Conservation (phyloP, 371 early-diverging fungal species). For the Mortierella sp. region DNA sequence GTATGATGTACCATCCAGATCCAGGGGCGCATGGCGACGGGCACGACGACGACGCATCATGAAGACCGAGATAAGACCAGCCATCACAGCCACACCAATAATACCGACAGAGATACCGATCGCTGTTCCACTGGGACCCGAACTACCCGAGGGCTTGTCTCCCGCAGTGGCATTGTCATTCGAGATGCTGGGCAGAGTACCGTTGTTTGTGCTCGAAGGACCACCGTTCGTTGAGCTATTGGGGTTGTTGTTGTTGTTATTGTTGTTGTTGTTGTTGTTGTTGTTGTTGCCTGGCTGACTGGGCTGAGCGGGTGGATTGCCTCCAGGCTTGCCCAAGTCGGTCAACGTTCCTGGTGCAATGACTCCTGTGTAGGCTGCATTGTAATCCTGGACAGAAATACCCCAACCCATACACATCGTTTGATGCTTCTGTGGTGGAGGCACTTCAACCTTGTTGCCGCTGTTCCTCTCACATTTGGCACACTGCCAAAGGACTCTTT, state of each 20-base stretch:
- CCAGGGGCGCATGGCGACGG: slow-evolving; percentile 39
- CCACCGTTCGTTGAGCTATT: not conserved
- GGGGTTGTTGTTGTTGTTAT: not conserved
- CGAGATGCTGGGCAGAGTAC: not conserved
- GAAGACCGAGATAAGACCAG: slow-evolving; percentile 19
- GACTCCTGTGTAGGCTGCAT: slow-evolving; percentile 27
- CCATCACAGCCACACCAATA: slow-evolving; percentile 30
- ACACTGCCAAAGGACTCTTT: slow-evolving; percentile 37
- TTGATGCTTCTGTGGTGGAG: slow-evolving; percentile 28
- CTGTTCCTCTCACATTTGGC: slow-evolving; percentile 12
- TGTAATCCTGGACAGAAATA: not conserved
- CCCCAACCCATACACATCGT: slow-evolving; percentile 26
- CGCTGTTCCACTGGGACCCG: slow-evolving; percentile 34
- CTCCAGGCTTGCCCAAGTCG: not conserved
- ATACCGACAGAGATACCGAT: slow-evolving; percentile 47
- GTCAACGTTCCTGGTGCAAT: slow-evolving; percentile 32
- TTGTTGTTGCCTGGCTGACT: not conserved
- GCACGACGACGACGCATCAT: slow-evolving; percentile 39
- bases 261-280: not conserved
- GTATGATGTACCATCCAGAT: slow-evolving; percentile 9
- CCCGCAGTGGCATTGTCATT: not conserved
- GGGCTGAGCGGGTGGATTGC: not conserved
- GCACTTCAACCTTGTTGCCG: slow-evolving; percentile 6
- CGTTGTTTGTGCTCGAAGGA: not conserved
- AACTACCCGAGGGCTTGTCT: slow-evolving; percentile 9